phyloP scores from a whole-genome alignment of 306 rosid genomes.

The Phaseolus lunatus region DNA sequence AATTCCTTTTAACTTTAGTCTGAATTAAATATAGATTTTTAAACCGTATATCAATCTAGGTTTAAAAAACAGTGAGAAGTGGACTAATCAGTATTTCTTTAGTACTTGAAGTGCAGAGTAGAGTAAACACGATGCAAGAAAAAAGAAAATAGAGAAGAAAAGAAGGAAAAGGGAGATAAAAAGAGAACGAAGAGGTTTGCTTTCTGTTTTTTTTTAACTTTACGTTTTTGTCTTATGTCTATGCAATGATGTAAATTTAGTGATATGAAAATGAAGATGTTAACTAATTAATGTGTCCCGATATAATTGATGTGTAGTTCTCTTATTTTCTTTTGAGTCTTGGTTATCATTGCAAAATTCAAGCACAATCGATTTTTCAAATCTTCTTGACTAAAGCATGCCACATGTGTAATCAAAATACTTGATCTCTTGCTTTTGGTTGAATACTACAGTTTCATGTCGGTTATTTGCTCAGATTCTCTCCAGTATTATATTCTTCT shows the following conservation, averaged over 20 bases:
- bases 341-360: conserved; percentile 26
- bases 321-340: conserved; percentile 34
- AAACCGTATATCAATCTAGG: neutral
- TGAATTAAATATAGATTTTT: neutral
- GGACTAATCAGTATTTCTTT: too few relatives aligned
- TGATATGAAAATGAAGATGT: too few relatives aligned
- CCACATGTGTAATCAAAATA: conserved; percentile 57
- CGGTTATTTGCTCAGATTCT: conserved; percentile 44
- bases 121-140: too few relatives aligned
- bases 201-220: too few relatives aligned
- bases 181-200: too few relatives aligned
- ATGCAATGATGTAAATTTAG: too few relatives aligned
- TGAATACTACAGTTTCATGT: conserved; percentile 42
- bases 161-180: too few relatives aligned
- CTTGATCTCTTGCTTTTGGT: conserved; percentile 44
- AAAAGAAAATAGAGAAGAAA: too few relatives aligned
- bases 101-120: too few relatives aligned
- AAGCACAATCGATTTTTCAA: conserved; percentile 14
- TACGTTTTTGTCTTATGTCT: too few relatives aligned
- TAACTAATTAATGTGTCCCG: too few relatives aligned
- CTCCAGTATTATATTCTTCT: conserved; percentile 35
- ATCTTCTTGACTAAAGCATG: conserved; percentile 44
- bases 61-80: too few relatives aligned
- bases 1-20: neutral
- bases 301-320: conserved; percentile 33